These are phyloP conservation scores for Xerocomus cyaneibrunnescens DNA, from an alignment of 1,284 basidiomycete genomes.

Conservation along the genomic window DNA sequence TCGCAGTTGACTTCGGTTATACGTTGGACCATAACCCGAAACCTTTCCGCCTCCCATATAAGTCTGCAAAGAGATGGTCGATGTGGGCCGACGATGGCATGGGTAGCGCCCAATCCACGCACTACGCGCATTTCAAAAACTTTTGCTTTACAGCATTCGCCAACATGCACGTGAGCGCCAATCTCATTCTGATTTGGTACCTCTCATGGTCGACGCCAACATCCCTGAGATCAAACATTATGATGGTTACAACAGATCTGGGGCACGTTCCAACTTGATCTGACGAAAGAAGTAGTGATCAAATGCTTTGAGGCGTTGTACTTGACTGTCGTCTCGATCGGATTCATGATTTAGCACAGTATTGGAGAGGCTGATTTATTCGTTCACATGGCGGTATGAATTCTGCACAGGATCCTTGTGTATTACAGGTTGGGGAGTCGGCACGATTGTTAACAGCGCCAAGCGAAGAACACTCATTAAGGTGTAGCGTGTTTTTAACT, in stretches of 20 bases:
- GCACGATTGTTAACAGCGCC: background rate
- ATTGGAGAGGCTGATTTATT: conserved; percentile 63
- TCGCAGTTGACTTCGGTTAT: conserved; percentile 94
- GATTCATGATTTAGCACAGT: conserved; percentile 86
- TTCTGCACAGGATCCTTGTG: conserved; percentile 5
- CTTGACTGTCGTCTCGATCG: conserved; percentile 91
- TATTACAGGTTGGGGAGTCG: background rate
- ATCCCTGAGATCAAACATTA: conserved; percentile 96
- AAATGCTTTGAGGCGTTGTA: conserved; percentile 95
- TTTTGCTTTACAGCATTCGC: conserved; percentile 97
- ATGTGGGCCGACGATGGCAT: no score
- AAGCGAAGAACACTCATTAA: background rate
- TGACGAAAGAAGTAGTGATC: conserved; percentile 95
- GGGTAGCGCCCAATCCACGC: conserved; percentile 91
- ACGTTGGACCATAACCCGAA: conserved; percentile 98
- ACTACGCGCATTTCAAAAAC: conserved; percentile 94
- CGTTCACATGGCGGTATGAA: background rate
- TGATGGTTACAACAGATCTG: conserved; percentile 87
- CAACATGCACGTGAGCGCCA: conserved; percentile 95
- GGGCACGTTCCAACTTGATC: conserved; percentile 93
- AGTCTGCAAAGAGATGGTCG: conserved; percentile 99
- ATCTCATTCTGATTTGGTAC: conserved; percentile 96
- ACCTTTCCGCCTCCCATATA: conserved; percentile 98
- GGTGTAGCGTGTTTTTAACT: background rate
- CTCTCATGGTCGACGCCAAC: conserved; percentile 97